Base-by-base conservation (phyloP, 2,329 filamentous ascomycete species). In the Pyrenochaeta sp. region DNA sequence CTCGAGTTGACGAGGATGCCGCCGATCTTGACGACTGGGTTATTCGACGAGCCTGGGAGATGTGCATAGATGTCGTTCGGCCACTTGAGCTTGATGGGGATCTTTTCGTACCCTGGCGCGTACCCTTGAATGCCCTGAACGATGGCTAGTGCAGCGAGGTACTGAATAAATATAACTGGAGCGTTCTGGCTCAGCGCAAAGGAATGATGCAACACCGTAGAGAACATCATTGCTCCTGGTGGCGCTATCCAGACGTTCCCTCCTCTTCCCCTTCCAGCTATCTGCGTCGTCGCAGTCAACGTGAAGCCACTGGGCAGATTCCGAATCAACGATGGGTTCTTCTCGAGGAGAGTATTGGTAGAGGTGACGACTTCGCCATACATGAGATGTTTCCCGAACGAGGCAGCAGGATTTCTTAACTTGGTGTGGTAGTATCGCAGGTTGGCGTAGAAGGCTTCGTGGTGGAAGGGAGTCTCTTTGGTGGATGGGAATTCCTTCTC, bases 161-260 rank as follows among this genome's bases (percentile, higher is more conserved):
- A 99, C 77, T 98, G 95, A 28, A 98, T 84, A 77, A 99, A 98
- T 0, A 97, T 89, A 9, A 98, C 89, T 0, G 95, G 93, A 0
- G 91, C 90, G 1, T 84, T 86, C 43, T 85, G 82, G 8, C 88
- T 89, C 8, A 95, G 85, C 30, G 90, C 83, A 30, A 91, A 86
- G 0, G 91, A 86, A 78, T 99, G 95, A 62, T 92, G 91, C 65
- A 99, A 87, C 39, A 96, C 88, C 0, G 90, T 92, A 9, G 92
- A 97, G 79, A 96, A 95, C 75, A 97, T 90, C 5, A 98, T 84
- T 36, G 88, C 88, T 0, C 95, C 95, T 0, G 91, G 86, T 0
- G 95, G 95, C 0, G 93, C 92, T 4, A 99, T 88, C 95, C 95
- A 99, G 58, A 97, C 91, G 69, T 99, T 99, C 32, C 86, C 89